Evolutionary conservation across 768 basidiomycete genomes (phyloP).

Genomic region (Cyclocybe cylindracea): DNA sequence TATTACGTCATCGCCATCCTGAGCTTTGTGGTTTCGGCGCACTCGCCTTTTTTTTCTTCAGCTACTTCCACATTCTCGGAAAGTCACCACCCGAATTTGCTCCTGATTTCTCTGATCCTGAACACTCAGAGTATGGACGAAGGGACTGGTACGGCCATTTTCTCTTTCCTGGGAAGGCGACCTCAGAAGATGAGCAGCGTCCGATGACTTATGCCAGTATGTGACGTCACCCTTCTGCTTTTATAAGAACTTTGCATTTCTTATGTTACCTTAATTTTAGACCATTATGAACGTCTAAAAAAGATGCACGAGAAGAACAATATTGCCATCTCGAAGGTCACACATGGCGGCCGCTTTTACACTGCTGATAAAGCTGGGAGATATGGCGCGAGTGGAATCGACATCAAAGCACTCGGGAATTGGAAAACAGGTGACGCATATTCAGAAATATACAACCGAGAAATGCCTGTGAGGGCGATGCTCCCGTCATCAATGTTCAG

Average conservation of each 20-base stretch:
- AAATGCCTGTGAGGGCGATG: constrained; percentile 26
- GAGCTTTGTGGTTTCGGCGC: constrained; percentile 31
- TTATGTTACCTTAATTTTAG: too few relatives aligned
- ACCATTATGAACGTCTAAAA: too few relatives aligned
- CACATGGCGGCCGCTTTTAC: constrained; percentile 26
- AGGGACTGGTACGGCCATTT: constrained; percentile 30
- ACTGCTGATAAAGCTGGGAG: constrained; percentile 26
- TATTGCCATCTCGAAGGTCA: constrained; percentile 26
- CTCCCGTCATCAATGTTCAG: constrained; percentile 31
- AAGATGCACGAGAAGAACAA: constrained; percentile 23
- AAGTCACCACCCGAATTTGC: constrained; percentile 19
- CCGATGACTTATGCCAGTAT: too few relatives aligned
- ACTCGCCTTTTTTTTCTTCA: constrained; percentile 26
- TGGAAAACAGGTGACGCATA: constrained; percentile 29
- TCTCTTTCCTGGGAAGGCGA: constrained; percentile 26
- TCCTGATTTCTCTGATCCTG: constrained; percentile 24
- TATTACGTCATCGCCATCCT: constrained; percentile 24
- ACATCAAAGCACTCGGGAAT: constrained; percentile 29
- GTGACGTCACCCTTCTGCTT: too few relatives aligned
- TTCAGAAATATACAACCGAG: constrained; percentile 26
- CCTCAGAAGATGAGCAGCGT: too few relatives aligned
- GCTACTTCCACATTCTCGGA: constrained; percentile 28
- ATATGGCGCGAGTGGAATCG: constrained; percentile 23
- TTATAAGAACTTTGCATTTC: too few relatives aligned
- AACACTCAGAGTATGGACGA: constrained; percentile 25